Evolutionary conservation across 495 filamentous ascomycete species (phyloP).

Genomic region (Rostrohypoxylon terebratum): DNA sequence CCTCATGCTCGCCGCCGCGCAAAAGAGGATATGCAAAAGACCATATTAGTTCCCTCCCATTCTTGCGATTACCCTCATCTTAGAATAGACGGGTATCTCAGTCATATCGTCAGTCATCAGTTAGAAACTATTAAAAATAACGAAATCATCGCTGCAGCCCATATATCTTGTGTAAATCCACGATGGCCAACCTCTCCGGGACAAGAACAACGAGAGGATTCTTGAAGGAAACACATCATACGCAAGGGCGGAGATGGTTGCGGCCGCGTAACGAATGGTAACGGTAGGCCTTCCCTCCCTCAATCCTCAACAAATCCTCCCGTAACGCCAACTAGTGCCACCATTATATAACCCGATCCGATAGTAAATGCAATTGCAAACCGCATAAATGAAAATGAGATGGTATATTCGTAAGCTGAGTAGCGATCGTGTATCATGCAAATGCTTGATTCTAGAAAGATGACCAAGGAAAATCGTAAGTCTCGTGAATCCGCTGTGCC

Average conservation of each 20-base stretch:
- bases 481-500: conserved; percentile 31
- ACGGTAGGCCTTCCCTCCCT: conserved; percentile 7
- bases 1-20: conserved; percentile 17
- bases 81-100: conserved; percentile 52
- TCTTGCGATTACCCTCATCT: conserved; percentile 54
- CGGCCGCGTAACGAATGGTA: conserved; percentile 37
- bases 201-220: conserved; percentile 24
- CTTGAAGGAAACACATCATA: conserved; percentile 13
- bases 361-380: conserved; percentile 39
- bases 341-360: conserved; percentile 35
- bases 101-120: conserved; percentile 49
- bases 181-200: conserved; percentile 24
- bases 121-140: conserved; percentile 36
- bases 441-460: conserved; percentile 31
- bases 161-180: conserved; percentile 39
- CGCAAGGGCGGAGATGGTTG: conserved; percentile 8
- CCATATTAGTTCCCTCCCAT: conserved; percentile 43
- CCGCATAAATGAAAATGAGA: conserved; percentile 27
- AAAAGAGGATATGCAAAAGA: conserved; percentile 39
- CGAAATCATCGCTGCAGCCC: conserved; percentile 36
- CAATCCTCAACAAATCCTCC: conserved; percentile 21
- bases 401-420: conserved; percentile 41
- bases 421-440: conserved; percentile 42
- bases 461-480: conserved; percentile 30
- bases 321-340: conserved; percentile 44